Base-by-base conservation (phyloP, 2,329 filamentous ascomycete genomes). In the Juglanconis juglandina region DNA sequence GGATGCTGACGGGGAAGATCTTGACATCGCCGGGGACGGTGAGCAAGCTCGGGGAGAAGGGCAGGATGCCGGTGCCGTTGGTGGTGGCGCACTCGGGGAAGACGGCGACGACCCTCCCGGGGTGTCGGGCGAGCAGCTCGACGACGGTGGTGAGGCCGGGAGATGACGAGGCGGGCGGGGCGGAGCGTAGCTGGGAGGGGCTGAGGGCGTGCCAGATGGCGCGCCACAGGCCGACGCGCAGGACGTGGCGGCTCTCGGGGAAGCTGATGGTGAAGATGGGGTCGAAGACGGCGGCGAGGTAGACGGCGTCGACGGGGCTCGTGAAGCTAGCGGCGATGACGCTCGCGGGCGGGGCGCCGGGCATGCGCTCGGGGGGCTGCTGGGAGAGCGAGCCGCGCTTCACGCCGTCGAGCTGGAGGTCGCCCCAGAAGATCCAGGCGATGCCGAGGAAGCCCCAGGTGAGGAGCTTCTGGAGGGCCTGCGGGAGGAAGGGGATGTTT, bases 331-430 rank as follows among this genome's bases (percentile, higher is more conserved):
- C 89, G 53, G 92, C 93, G 68, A 99, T 95, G 67, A 99, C 81
- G 59, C 88, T 90, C 51, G 90, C 87, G 4, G 88, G 85, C 13
- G 61, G 61, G 4, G 61, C 58, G 59, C 89, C 85, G 1, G 95
- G 95, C 17, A 98, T 85, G 46, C 91, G 86, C 62, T 87, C 81
- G 59, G 82, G 78, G 44, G 89, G 87, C 68, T 92, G 87, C 69
- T 89, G 87, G 51, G 89, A 87, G 37, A 96, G 80, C 33, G 89
- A 93, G 77, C 95, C 95, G 77, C 92, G 91, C 76, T 91, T 93
- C 57, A 99, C 95, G 61, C 94, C 94, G 73, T 99, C 95, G 66
- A 99, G 91, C 74, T 97, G 94, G n/a, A 99, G 80, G 75, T 99
- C 95, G 59, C 97, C 88, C 94, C 94, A 98, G 92, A 93, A 98